phyloP scores from a whole-genome alignment of 305 asterid genomes.

The Fraxinus latifolia region DNA sequence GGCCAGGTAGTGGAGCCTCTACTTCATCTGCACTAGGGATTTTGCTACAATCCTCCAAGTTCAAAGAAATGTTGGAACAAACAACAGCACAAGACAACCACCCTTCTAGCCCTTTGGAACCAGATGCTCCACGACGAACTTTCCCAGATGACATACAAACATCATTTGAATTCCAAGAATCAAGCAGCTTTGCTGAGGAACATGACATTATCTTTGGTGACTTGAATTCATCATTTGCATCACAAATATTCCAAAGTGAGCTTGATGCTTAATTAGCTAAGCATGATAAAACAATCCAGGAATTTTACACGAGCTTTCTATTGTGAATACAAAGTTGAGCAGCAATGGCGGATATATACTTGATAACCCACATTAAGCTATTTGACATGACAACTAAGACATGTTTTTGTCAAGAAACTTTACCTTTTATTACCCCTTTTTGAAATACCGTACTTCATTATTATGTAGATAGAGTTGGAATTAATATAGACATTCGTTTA shows the following conservation, averaged over 20 bases:
- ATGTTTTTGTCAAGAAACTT: neutral
- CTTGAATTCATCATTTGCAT: slow-evolving; percentile 44
- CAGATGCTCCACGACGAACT: slow-evolving; percentile 43
- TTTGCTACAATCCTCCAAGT: slow-evolving; percentile 55
- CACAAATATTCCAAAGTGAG: slow-evolving; percentile 62
- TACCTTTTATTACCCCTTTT: neutral
- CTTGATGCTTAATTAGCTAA: slow-evolving; percentile 36
- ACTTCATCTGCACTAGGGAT: slow-evolving; percentile 49
- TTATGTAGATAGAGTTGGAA: neutral
- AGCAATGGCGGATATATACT: neutral
- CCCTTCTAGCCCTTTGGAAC: slow-evolving; percentile 39
- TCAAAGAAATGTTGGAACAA: slow-evolving; percentile 57
- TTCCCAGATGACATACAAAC: slow-evolving; percentile 93
- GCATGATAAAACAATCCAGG: neutral
- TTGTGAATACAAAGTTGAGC: neutral
- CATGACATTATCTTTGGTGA: slow-evolving; percentile 63
- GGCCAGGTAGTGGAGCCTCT: slow-evolving; percentile 19
- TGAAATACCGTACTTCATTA: neutral
- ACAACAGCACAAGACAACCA: slow-evolving; percentile 28
- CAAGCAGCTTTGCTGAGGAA: slow-evolving; percentile 53
- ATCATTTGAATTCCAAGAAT: slow-evolving; percentile 69
- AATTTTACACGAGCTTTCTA: neutral
- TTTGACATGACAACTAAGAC: neutral
- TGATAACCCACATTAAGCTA: neutral
- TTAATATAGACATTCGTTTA: neutral